A percentile compares a stretch with the other conserved stretches of the same genome.
These are phyloP conservation scores for Priceomyces melissophilus DNA, from an alignment of 805 yeast species.

Conservation along the genomic window DNA sequence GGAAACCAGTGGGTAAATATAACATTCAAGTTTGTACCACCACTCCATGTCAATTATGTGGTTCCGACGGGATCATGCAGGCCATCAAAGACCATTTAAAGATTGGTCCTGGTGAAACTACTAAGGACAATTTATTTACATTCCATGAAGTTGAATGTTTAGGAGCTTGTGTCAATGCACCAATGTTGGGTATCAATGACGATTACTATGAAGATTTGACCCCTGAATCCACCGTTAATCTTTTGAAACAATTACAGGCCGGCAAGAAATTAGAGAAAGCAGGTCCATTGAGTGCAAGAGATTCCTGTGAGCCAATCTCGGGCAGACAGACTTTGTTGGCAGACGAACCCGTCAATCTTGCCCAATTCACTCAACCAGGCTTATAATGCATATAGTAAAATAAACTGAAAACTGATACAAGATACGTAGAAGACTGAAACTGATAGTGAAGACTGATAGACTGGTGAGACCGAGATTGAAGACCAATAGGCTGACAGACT, in stretches of 20 bases:
- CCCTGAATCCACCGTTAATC: slow-evolving; percentile 54
- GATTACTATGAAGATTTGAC: slow-evolving; percentile 82
- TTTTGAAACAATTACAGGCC: slow-evolving; percentile 59
- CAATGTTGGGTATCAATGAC: slow-evolving; percentile 83
- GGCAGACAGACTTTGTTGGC: slow-evolving; percentile 62
- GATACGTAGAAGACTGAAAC: too few relatives aligned
- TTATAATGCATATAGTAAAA: slow-evolving; percentile 34
- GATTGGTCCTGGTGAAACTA: slow-evolving; percentile 74
- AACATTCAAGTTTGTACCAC: slow-evolving; percentile 86
- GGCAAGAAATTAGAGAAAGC: slow-evolving; percentile 55
- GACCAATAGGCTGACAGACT: too few relatives aligned
- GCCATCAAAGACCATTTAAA: slow-evolving; percentile 60
- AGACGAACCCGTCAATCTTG: slow-evolving; percentile 65
- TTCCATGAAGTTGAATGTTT: slow-evolving; percentile 86
- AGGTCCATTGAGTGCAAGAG: slow-evolving; percentile 74
- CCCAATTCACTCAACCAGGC: slow-evolving; percentile 69
- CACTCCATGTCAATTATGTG: slow-evolving; percentile 84
- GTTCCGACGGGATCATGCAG: slow-evolving; percentile 73
- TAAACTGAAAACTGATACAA: too few relatives aligned
- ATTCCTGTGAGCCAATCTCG: slow-evolving; percentile 71
- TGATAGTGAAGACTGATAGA: too few relatives aligned
- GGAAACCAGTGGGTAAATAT: slow-evolving; percentile 81
- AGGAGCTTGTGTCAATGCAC: slow-evolving; percentile 91
- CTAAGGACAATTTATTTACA: slow-evolving; percentile 71
- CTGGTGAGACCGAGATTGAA: too few relatives aligned